Evolutionary conservation across 495 filamentous ascomycete species (phyloP).

Genomic region (Xylaria intraflava): DNA sequence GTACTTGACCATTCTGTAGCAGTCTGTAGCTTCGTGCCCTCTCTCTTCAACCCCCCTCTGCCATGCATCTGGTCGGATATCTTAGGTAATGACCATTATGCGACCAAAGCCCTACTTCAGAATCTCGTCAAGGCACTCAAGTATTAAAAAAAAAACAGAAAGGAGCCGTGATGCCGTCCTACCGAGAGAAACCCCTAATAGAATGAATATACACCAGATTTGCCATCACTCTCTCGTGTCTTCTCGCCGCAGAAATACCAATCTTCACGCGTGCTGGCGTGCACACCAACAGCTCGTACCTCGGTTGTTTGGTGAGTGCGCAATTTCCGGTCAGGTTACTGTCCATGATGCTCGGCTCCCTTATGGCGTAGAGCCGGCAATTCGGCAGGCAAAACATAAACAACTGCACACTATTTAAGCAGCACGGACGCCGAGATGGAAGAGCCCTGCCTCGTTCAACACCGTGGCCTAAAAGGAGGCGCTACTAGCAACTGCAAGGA

Average conservation of each 20-base stretch:
- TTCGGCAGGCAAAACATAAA: background rate
- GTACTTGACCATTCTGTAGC: constrained; percentile 19
- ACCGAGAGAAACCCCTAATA: constrained; percentile 28
- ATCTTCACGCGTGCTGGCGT: constrained; percentile 1
- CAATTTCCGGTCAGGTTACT: background rate
- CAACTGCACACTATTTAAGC: background rate
- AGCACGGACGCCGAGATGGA: background rate
- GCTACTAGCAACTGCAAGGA: constrained; percentile 64
- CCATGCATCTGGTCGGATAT: constrained; percentile 1
- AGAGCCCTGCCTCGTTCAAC: constrained; percentile 1
- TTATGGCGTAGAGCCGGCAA: background rate
- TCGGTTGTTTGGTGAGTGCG: background rate
- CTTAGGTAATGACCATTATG: constrained; percentile 5
- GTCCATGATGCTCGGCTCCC: background rate
- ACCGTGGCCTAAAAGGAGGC: background rate
- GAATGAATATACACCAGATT: constrained; percentile 33
- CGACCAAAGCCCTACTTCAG: constrained; percentile 12
- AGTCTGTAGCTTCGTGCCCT: constrained; percentile 14
- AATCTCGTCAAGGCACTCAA: constrained; percentile 19
- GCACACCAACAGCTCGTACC: background rate
- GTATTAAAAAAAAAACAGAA: constrained; percentile 29
- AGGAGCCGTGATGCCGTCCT: constrained; percentile 29
- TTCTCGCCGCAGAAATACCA: constrained; percentile 1
- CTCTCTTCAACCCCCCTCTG: too few relatives aligned
- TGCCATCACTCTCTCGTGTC: constrained; percentile 16